These are phyloP conservation scores for Heterobasidion irregulare DNA, from an alignment of 1,284 basidiomycete species.

Conservation along the genomic window DNA sequence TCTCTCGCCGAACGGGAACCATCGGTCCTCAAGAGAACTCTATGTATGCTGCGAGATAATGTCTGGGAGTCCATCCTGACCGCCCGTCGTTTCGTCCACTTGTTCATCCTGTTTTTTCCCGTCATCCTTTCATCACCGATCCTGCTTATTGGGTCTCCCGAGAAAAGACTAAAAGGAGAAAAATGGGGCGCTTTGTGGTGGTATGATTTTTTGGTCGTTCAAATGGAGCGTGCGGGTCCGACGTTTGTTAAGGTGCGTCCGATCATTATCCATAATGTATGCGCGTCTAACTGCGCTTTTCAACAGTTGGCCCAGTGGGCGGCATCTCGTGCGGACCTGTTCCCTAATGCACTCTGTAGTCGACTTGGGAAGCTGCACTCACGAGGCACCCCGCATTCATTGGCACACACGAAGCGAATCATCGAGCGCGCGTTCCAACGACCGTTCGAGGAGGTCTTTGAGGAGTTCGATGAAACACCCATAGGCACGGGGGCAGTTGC, in stretches of 20 bases:
- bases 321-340: conserved; percentile 89
- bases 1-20: conserved; percentile 56
- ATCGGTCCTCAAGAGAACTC: conserved; percentile 35
- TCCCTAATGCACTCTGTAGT: conserved; percentile 88
- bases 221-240: conserved; percentile 94
- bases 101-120: conserved; percentile 81
- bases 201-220: conserved; percentile 83
- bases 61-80: conserved; percentile 88
- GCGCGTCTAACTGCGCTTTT: background rate
- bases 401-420: conserved; percentile 76
- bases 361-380: conserved; percentile 87
- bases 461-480: conserved; percentile 80
- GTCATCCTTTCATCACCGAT: conserved; percentile 84
- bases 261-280: background rate
- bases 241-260: conserved; percentile 88
- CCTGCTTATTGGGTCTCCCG: conserved; percentile 68
- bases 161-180: conserved; percentile 52
- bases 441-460: conserved; percentile 86
- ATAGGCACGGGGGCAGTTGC: conserved; percentile 99
- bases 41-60: conserved; percentile 36
- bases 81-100: conserved; percentile 74
- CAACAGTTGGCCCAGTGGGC: conserved; percentile 96
- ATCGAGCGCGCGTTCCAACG: conserved; percentile 82
- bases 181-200: conserved; percentile 90
- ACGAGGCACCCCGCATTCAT: conserved; percentile 76